Evolutionary conservation across 495 filamentous ascomycete species (phyloP).

Genomic region (Xeromyces bisporus): DNA sequence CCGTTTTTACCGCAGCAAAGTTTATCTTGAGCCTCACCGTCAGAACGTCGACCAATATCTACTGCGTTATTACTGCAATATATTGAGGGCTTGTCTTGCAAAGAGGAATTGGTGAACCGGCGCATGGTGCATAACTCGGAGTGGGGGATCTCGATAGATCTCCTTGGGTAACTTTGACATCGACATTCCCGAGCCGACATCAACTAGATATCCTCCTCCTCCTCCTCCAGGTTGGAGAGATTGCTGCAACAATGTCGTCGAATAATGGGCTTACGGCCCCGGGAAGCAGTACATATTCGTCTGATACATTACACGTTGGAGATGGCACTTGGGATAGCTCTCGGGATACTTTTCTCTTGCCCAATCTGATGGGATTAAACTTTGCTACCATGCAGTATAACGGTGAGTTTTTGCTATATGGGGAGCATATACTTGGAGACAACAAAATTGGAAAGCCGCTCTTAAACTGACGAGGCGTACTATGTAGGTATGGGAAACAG

Average conservation of each 20-base stretch:
- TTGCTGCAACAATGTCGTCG: conserved; percentile 19
- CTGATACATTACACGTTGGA: conserved; percentile 68
- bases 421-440: no score
- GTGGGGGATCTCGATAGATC: conserved; percentile 33
- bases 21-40: no score
- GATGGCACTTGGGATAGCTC: conserved; percentile 83
- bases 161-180: conserved; percentile 23
- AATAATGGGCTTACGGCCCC: conserved; percentile 46
- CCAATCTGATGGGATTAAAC: conserved; percentile 73
- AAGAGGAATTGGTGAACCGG: no score
- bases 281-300: conserved; percentile 68
- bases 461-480: background rate
- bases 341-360: conserved; percentile 74
- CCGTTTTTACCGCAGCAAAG: no score
- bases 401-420: conserved; percentile 49
- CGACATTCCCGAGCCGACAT: conserved; percentile 17
- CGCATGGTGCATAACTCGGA: conserved; percentile 34
- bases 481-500: conserved; percentile 90
- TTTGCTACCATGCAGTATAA: conserved; percentile 93
- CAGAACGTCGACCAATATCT: no score
- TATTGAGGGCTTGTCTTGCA: no score
- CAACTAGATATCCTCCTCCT: no score
- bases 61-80: no score
- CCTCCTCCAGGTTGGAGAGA: background rate
- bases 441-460: no score